Base-by-base conservation (phyloP, 2,329 filamentous ascomycete genomes). In the Fusarium annulatum region DNA sequence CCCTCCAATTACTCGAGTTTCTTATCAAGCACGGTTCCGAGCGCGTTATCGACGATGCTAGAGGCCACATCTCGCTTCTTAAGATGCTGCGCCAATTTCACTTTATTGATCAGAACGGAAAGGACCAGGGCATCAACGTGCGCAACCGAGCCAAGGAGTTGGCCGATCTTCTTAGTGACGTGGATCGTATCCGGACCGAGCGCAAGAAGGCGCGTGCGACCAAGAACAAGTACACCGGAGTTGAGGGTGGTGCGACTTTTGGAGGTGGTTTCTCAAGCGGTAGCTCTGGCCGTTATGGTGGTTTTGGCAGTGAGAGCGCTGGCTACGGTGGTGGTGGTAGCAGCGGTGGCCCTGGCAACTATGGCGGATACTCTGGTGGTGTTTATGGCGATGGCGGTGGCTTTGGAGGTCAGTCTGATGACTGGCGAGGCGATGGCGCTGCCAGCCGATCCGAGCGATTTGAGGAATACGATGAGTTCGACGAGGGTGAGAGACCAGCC, bases 11-110 rank as follows among this genome's bases (percentile, higher is more conserved):
- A 63, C 92, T 99, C 81, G 96, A 99, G 82, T 97, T 97, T 80
- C 89, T 99, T 38, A 93, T 99, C 85, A 99, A 99, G 87, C 96
- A 99, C 82, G 96, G 96, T 71, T 98, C 96, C 18, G 96, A 99
- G 83, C 90, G 96, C 61, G 96, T 99, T 42, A 96, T 99, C 74
- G 96, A 99, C 83, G 96, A 99, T 84, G 96, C 96, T 65, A 91
- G 96, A 77, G 95, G 95, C 65, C 96, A 99, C 82, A 90, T 99
- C 70, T 97, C 96, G 21, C 91, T 98, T 15, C 89, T 99, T 68
- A 97, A 98, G 85, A 99, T 99, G 96, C 90, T 99, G 63, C 94
- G 95, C 65, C 96, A 99, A 82, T 99, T 99, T 84, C 96, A 99
- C 85, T 99, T 88, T 84, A 98, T 99, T 83, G 91, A 99, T 80